Conservation (phyloP, 1,284 basidiomycete species). For the Cutaneotrichosporon spelunceum region DNA sequence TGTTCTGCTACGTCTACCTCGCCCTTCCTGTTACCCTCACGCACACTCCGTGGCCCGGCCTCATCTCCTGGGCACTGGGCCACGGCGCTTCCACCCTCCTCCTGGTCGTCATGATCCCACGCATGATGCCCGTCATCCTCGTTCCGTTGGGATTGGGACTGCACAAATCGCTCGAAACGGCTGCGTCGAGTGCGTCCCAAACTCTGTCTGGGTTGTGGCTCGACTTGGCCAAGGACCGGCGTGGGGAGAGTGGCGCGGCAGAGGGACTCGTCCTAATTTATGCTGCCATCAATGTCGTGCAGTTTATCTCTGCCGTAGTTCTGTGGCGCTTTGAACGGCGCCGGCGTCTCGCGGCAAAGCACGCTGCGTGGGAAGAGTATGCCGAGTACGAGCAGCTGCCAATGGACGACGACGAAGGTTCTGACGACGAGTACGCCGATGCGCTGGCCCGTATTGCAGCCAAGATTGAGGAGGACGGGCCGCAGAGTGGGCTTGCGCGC, state of each 20-base stretch:
- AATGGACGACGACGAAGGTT: constrained; percentile 18
- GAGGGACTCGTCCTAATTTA: constrained; percentile 61
- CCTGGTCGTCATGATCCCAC: constrained; percentile 69
- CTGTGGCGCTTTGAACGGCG: constrained; percentile 53
- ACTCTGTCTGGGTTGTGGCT: constrained; percentile 65
- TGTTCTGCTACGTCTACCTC: constrained; percentile 65
- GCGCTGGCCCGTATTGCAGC: constrained; percentile 2
- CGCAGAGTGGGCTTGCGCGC: constrained; percentile 24
- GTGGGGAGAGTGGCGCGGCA: constrained; percentile 28
- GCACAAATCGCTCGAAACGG: constrained; percentile 73
- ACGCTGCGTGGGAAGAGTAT: neutral
- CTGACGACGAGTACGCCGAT: constrained; percentile 2
- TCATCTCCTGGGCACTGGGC: constrained; percentile 63
- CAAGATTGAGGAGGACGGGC: constrained; percentile 14
- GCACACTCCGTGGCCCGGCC: constrained; percentile 60
- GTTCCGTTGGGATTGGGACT: constrained; percentile 73
- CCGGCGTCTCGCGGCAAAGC: constrained; percentile 7
- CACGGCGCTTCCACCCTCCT: constrained; percentile 69
- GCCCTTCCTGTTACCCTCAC: constrained; percentile 61
- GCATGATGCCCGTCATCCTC: constrained; percentile 66
- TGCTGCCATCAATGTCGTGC: constrained; percentile 60
- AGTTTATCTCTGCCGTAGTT: constrained; percentile 57
- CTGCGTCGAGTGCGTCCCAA: constrained; percentile 66
- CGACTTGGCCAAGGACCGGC: constrained; percentile 48
- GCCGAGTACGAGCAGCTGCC: constrained; percentile 31